Conservation (phyloP, 2,329 filamentous ascomycete species). For the Sclerotinia spermophila region DNA sequence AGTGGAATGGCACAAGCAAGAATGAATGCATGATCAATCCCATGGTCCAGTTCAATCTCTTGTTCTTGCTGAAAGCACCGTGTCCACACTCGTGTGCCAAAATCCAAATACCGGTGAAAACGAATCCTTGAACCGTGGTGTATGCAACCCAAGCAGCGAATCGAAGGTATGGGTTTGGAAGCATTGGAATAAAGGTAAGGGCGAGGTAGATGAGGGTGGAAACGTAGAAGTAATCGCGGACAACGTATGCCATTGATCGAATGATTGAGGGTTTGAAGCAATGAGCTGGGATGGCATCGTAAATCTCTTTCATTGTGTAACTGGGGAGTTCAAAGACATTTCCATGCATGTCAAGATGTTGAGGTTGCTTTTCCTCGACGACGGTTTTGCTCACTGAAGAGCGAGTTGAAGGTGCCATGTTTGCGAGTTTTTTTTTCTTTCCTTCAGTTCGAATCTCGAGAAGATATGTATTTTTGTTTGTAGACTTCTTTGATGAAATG, state of each 20-base stretch:
- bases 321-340: constrained; percentile 36
- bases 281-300: constrained; percentile 54
- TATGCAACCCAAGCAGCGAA: constrained; percentile 55
- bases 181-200: constrained; percentile 52
- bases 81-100: constrained; percentile 71
- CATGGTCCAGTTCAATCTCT: constrained; percentile 56
- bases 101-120: constrained; percentile 69
- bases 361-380: constrained; percentile 33
- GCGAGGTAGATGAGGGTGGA: constrained; percentile 44
- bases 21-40: constrained; percentile 64
- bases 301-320: constrained; percentile 39
- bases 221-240: constrained; percentile 54
- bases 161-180: constrained; percentile 47
- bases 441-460: neutral
- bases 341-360: constrained; percentile 37
- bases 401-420: constrained; percentile 11
- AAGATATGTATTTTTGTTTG: neutral
- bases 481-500: neutral
- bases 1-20: constrained; percentile 67
- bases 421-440: neutral
- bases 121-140: constrained; percentile 61
- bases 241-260: constrained; percentile 55
- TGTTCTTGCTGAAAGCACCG: constrained; percentile 60
- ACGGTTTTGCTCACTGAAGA: neutral
- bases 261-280: constrained; percentile 58